Conservation (phyloP, 176 grass and related monocot genomes). For the Carex scoparia region DNA sequence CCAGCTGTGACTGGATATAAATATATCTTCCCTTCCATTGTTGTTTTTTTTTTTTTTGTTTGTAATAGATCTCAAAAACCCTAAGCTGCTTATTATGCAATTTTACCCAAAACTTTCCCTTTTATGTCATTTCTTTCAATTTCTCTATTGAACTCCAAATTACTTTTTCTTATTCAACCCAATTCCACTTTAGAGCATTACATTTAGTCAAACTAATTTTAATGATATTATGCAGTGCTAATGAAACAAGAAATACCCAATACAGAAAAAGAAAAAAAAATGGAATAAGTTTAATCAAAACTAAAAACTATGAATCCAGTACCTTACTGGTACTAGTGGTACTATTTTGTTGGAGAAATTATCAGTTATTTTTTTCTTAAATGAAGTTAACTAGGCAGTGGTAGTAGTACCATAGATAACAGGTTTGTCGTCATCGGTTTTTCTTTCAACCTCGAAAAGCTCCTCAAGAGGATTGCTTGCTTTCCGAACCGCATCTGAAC, state of each 20-base stretch:
- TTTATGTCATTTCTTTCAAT: too few relatives aligned
- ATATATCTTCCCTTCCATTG: too few relatives aligned
- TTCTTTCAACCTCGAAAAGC: constrained; percentile 86
- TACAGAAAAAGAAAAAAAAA: neutral
- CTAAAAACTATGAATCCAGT: neutral
- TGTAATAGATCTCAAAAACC: too few relatives aligned
- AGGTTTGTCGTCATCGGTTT: constrained; percentile 55
- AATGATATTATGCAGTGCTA: neutral
- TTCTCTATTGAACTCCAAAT: too few relatives aligned
- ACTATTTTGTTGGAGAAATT: neutral
- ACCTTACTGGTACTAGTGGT: neutral
- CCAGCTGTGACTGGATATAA: too few relatives aligned
- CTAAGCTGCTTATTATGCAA: too few relatives aligned
- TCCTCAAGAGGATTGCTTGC: constrained; percentile 82
- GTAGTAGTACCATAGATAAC: constrained; percentile 55
- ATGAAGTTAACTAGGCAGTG: neutral
- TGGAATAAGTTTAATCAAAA: neutral
- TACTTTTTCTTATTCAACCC: too few relatives aligned
- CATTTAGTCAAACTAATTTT: neutral
- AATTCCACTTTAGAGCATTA: too few relatives aligned
- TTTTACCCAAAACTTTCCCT: too few relatives aligned
- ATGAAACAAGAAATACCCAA: neutral
- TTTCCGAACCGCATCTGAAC: constrained; percentile 29
- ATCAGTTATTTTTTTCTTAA: neutral
- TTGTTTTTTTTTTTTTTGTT: too few relatives aligned